These are phyloP conservation scores for Zymoseptoria brevis DNA, from an alignment of 2,329 filamentous ascomycete species.

Conservation along the genomic window DNA sequence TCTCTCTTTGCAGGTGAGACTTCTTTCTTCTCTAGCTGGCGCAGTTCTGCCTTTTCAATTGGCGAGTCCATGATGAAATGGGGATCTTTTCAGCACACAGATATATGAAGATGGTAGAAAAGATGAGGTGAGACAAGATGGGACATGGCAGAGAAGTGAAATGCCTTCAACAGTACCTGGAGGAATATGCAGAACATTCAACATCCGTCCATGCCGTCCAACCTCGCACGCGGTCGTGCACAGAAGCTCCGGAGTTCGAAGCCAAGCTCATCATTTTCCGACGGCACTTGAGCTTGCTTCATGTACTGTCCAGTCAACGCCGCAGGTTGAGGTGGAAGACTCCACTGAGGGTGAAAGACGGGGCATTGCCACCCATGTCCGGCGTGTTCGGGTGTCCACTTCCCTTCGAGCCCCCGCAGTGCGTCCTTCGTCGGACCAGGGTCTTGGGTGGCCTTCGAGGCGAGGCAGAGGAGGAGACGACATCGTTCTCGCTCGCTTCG, in stretches of 20 bases:
- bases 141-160: background rate
- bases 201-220: background rate
- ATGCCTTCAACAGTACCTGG: background rate
- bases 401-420: background rate
- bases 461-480: background rate
- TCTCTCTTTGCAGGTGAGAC: background rate
- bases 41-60: slow-evolving; percentile 1
- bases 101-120: background rate
- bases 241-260: background rate
- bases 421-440: background rate
- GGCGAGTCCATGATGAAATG: background rate
- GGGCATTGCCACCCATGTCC: background rate
- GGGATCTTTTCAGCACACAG: background rate
- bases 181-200: background rate
- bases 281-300: background rate
- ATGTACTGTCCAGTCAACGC: background rate
- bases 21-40: slow-evolving; percentile 9
- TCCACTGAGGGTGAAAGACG: background rate
- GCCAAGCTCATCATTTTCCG: background rate
- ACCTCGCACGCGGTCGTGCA: background rate
- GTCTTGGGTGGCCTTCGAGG: background rate
- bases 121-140: background rate
- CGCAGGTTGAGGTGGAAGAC: background rate
- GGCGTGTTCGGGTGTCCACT: background rate
- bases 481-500: background rate